A percentile compares a stretch with the other conserved stretches of the same genome.
phyloP scores from a whole-genome alignment of 2,329 filamentous ascomycete species.

The Coniochaeta ligniaria region DNA sequence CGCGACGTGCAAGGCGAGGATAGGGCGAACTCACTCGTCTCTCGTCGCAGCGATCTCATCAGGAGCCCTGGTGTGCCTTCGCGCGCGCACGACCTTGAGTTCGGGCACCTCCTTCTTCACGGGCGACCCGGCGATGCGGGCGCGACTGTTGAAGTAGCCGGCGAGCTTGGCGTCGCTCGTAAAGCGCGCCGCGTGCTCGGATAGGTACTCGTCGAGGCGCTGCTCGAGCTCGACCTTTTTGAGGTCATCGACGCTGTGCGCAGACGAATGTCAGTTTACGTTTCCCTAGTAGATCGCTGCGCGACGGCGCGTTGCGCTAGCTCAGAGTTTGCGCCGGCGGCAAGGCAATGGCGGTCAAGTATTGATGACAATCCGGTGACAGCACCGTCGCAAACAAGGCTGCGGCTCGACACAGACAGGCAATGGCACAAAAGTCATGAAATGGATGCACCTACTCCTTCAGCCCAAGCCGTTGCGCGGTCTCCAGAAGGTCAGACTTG shows the following conservation, averaged over 20 bases:
- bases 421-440: not conserved
- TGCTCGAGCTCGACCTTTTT: constrained; percentile 76
- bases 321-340: not conserved
- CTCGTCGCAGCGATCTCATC: constrained; percentile 29
- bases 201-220: constrained; percentile 66
- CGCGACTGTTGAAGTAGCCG: constrained; percentile 69
- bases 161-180: constrained; percentile 56
- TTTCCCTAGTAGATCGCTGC: not conserved
- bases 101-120: constrained; percentile 47
- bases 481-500: constrained; percentile 70
- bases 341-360: not conserved
- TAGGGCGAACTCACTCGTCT: constrained; percentile 32
- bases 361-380: not conserved
- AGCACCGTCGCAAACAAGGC: not conserved
- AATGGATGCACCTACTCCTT: constrained; percentile 54
- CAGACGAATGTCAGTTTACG: not conserved
- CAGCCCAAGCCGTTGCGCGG: constrained; percentile 65
- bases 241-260: constrained; percentile 55
- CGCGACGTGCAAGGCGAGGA: not conserved
- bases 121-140: constrained; percentile 51
- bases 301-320: not conserved
- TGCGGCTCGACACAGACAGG: not conserved
- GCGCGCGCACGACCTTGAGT: constrained; percentile 35
- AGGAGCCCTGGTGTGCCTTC: constrained; percentile 34
- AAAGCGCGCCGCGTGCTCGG: constrained; percentile 60